Conservation (phyloP, 2,329 filamentous ascomycete species). For the Diaporthe nobilis region DNA sequence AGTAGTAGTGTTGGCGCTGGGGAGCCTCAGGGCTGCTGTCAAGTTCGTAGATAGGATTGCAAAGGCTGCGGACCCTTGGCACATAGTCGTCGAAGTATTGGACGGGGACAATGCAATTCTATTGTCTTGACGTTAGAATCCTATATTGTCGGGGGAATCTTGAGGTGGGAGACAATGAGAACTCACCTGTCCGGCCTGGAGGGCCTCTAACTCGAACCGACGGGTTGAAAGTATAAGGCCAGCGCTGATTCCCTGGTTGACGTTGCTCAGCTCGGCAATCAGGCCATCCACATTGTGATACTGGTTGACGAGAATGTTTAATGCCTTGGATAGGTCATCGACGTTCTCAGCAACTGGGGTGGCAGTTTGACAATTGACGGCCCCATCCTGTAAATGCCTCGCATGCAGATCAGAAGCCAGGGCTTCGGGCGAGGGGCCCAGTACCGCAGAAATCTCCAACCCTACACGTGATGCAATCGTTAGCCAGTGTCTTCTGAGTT, state of each 20-base stretch:
- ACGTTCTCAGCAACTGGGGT: slow-evolving; percentile 55
- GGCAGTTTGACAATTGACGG: slow-evolving; percentile 46
- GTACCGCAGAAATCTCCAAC: slow-evolving; percentile 61
- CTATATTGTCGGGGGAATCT: neutral
- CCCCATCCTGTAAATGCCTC: slow-evolving; percentile 56
- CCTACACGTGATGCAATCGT: slow-evolving; percentile 51
- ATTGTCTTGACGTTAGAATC: slow-evolving; percentile 28
- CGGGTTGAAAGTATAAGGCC: slow-evolving; percentile 58
- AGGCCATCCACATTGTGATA: slow-evolving; percentile 53
- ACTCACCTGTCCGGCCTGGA: slow-evolving; percentile 65
- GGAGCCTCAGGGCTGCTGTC: slow-evolving; percentile 47
- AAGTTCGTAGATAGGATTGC: slow-evolving; percentile 59
- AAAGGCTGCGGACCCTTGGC: slow-evolving; percentile 56
- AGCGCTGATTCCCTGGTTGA: slow-evolving; percentile 54
- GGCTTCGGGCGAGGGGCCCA: slow-evolving; percentile 51
- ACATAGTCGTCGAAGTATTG: slow-evolving; percentile 59
- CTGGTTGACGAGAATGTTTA: slow-evolving; percentile 53
- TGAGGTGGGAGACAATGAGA: neutral
- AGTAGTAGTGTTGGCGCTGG: slow-evolving; percentile 59
- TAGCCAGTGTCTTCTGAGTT: neutral
- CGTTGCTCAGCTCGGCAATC: slow-evolving; percentile 50
- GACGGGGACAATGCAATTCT: slow-evolving; percentile 55
- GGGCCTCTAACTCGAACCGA: slow-evolving; percentile 65
- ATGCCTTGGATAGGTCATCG: slow-evolving; percentile 54
- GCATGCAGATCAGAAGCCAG: slow-evolving; percentile 58